Percentiles rank a stretch among this genome's conserved stretches.
These are phyloP conservation scores for Rhypophila decipiens DNA, from an alignment of 495 filamentous ascomycete species.

Conservation along the genomic window DNA sequence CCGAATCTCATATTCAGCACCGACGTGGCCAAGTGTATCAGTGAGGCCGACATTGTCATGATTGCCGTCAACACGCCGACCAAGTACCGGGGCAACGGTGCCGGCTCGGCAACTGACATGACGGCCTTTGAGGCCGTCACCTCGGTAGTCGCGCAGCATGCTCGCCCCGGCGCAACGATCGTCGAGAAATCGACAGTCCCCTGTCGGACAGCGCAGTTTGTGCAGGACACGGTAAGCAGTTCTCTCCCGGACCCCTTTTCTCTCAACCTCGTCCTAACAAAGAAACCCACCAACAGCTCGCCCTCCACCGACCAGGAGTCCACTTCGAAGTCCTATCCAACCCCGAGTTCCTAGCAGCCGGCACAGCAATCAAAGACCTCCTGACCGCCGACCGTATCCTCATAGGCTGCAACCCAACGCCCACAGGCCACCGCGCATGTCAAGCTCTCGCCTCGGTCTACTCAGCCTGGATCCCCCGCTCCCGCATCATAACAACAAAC, in stretches of 20 bases:
- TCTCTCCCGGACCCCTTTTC: not conserved
- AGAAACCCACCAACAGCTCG: constrained; percentile 18
- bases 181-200: constrained; percentile 82
- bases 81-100: constrained; percentile 60
- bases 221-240: constrained; percentile 54
- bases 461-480: constrained; percentile 57
- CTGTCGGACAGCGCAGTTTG: constrained; percentile 62
- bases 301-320: constrained; percentile 46
- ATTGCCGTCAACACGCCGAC: constrained; percentile 79
- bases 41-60: constrained; percentile 65
- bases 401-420: constrained; percentile 60
- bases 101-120: constrained; percentile 65
- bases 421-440: constrained; percentile 54
- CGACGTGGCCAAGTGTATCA: constrained; percentile 53
- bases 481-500: constrained; percentile 63
- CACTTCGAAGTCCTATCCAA: constrained; percentile 76
- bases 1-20: constrained; percentile 68
- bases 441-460: constrained; percentile 58
- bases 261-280: not conserved
- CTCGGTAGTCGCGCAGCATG: constrained; percentile 56
- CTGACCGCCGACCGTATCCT: constrained; percentile 66
- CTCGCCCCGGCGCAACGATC: constrained; percentile 61
- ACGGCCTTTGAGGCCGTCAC: constrained; percentile 62
- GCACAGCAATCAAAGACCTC: constrained; percentile 67
- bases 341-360: constrained; percentile 75